These are phyloP conservation scores for Oidiodendron maius DNA, from an alignment of 495 filamentous ascomycete genomes.

Conservation along the genomic window DNA sequence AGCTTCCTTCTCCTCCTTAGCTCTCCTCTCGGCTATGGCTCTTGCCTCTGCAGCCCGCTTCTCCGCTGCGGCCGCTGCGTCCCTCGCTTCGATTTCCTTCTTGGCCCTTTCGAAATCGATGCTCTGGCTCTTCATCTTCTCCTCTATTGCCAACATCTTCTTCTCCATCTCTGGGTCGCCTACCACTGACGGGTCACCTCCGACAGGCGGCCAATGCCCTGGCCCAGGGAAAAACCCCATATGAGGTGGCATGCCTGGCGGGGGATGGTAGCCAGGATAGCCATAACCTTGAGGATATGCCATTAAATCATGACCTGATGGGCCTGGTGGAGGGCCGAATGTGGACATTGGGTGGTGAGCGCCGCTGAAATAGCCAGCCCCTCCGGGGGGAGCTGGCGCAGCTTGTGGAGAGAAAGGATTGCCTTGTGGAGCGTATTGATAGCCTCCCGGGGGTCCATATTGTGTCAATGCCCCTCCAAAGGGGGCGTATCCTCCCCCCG, in stretches of 20 bases:
- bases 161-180: slow-evolving; percentile 35
- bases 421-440: slow-evolving; percentile 27
- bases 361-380: slow-evolving; percentile 20
- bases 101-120: slow-evolving; percentile 14
- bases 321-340: slow-evolving; percentile 20
- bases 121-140: slow-evolving; percentile 36
- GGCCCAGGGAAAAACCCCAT: slow-evolving; percentile 8
- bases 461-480: slow-evolving; percentile 25
- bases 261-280: slow-evolving; percentile 26
- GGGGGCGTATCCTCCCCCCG: slow-evolving; percentile 28
- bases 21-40: slow-evolving; percentile 8
- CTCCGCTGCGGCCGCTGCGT: slow-evolving; percentile 32
- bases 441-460: slow-evolving; percentile 33
- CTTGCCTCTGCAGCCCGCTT: slow-evolving; percentile 18
- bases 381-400: slow-evolving; percentile 7
- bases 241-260: slow-evolving; percentile 26
- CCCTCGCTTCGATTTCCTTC: slow-evolving; percentile 12
- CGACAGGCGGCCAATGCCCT: slow-evolving; percentile 16
- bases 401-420: slow-evolving; percentile 25
- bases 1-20: slow-evolving; percentile 33
- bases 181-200: slow-evolving; percentile 4
- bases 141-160: slow-evolving; percentile 37
- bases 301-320: slow-evolving; percentile 44
- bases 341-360: slow-evolving; percentile 17
- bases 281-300: slow-evolving; percentile 36